Conservation (phyloP, 805 yeast genomes). For the Lipomyces yamadae region DNA sequence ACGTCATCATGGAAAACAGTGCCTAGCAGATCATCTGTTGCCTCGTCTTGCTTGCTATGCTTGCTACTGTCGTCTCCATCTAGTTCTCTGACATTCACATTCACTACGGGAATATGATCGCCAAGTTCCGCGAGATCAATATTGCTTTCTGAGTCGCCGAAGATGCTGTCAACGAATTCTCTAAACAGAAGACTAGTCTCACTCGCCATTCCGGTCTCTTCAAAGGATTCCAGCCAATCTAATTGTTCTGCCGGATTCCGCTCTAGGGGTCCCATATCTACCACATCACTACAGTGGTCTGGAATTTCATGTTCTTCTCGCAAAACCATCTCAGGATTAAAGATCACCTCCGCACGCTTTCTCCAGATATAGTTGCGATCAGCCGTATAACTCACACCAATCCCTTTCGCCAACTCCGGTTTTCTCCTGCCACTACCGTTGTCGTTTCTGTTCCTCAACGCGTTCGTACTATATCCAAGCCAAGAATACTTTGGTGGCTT, state of each 20-base stretch:
- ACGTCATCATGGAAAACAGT: background rate
- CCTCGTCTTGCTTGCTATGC: background rate
- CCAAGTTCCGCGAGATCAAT: background rate
- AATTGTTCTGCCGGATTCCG: background rate
- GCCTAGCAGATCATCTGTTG: background rate
- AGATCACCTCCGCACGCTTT: conserved; percentile 23
- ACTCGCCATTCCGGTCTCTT: background rate
- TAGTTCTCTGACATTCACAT: background rate
- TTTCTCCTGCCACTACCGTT: background rate
- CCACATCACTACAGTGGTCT: background rate
- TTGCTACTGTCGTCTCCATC: background rate
- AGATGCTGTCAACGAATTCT: background rate
- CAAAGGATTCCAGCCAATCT: background rate
- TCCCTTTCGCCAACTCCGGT: conserved; percentile 12
- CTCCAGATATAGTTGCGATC: conserved; percentile 35
- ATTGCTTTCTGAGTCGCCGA: background rate
- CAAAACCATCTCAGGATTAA: conserved; percentile 18
- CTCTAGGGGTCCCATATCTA: background rate
- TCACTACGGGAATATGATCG: background rate
- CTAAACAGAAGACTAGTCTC: conserved; percentile 1
- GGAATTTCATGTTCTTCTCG: background rate
- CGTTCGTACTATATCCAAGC: conserved; percentile 4
- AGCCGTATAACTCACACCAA: conserved; percentile 17
- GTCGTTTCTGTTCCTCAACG: background rate
- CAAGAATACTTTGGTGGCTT: conserved; percentile 1